Base-by-base conservation (phyloP, 108 stramenopile genomes). In the Bacterosira constricta region DNA sequence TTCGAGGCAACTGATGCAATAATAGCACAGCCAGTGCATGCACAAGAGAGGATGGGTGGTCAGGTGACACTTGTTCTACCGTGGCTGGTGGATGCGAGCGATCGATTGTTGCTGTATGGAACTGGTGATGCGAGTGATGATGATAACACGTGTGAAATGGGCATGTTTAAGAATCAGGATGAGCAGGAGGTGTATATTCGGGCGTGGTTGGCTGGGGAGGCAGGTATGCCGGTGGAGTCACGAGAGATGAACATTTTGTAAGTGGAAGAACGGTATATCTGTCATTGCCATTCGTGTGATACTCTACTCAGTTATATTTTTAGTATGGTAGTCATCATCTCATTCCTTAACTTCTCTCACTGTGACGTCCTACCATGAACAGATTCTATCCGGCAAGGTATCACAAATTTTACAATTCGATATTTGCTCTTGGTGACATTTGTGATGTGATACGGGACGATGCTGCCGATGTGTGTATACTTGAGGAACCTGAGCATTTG, bases 401-500 rank as follows among this genome's bases (percentile, higher is more conserved):
- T 59, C 83, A 88, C 34, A 50, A 58, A 26, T 60, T 38, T 12
- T 67, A 83, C 47, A 79, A 80, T 25, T 83, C 79, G 50, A 88
- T 93, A 46, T 93, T 88, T 73, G 83, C 87, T 46, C 83, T 90
- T 62, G 89, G 88, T 12, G 91, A 95, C 68, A 73, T 95, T 15
- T 75, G 69, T 8, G 50, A 64, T 34, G 32, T 74, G 26, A 82
- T 82, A 8, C 53, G 77, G 18, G 53, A 49, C 17, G 31, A 75
- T 29, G 26, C 59, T 31, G 55, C 79, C 55, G 88, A 87, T 49
- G 84, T 90, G 10, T 88, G 86, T 52, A 82, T 96, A 26, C 74
- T 96, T 61, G 96, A 96, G 70, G 96, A 96, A 74, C 96, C 96
- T 9, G 96, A 96, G 57, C 96, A 94, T 63, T 64, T 96, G 20